These are phyloP conservation scores for Raddia distichophylla DNA, from an alignment of 176 grass and related monocot species.

Conservation along the genomic window DNA sequence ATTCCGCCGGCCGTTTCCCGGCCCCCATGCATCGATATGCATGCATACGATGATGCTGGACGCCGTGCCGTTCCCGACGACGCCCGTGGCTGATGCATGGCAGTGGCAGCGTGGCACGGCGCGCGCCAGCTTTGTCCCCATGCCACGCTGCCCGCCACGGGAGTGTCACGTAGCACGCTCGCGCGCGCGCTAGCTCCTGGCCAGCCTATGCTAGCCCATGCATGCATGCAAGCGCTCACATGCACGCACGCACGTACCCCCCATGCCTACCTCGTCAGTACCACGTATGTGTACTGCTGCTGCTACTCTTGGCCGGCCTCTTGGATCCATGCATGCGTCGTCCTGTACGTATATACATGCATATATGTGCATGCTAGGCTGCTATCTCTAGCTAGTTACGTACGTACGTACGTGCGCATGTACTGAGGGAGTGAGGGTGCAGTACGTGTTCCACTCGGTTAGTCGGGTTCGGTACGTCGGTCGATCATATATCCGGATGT, in stretches of 20 bases:
- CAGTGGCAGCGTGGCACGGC: not conserved
- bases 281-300: not conserved
- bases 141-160: constrained; percentile 3
- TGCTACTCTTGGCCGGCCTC: not conserved
- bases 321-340: not conserved
- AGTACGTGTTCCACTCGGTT: too few relatives aligned
- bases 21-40: too few relatives aligned
- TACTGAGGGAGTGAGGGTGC: too few relatives aligned
- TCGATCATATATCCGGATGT: too few relatives aligned
- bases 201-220: not conserved
- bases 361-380: too few relatives aligned
- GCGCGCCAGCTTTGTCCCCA: constrained; percentile 13
- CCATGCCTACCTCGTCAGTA: not conserved
- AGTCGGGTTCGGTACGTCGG: too few relatives aligned
- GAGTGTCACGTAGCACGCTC: constrained; percentile 5
- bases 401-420: too few relatives aligned
- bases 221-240: constrained; percentile 9
- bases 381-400: too few relatives aligned
- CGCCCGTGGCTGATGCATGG: constrained; percentile 9
- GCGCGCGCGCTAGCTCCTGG: too few relatives aligned
- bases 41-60: too few relatives aligned
- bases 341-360: not conserved
- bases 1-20: too few relatives aligned
- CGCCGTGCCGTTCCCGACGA: constrained; percentile 16
- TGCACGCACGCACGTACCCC: not conserved